Percentiles rank a stretch among this genome's conserved stretches.
Evolutionary conservation across 768 basidiomycete genomes (phyloP).

Genomic region (Melanogaster broomeanus): DNA sequence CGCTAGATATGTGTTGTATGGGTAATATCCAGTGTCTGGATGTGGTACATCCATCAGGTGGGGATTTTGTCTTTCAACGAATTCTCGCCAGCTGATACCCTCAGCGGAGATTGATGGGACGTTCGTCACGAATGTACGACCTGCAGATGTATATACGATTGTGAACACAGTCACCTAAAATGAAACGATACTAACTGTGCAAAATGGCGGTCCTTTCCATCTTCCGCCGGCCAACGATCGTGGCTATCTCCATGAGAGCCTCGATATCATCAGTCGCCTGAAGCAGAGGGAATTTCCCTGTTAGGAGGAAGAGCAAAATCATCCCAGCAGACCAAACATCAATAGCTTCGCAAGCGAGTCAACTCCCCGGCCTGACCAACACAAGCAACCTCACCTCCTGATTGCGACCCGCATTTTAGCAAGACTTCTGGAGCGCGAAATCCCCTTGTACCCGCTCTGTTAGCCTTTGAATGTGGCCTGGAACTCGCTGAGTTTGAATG

Average conservation of each 20-base stretch:
- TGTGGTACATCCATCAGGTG: constrained; percentile 53
- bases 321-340: constrained; percentile 96
- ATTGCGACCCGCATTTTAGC: constrained; percentile 91
- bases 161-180: not conserved
- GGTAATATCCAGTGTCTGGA: constrained; percentile 56
- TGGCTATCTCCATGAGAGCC: constrained; percentile 92
- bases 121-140: constrained; percentile 89
- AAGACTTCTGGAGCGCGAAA: constrained; percentile 97
- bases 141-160: constrained; percentile 46
- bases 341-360: constrained; percentile 59
- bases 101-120: constrained; percentile 73
- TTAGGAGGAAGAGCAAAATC: constrained; percentile 90
- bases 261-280: constrained; percentile 93
- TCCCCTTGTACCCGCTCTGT: constrained; percentile 94
- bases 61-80: constrained; percentile 81
- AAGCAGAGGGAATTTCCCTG: constrained; percentile 91
- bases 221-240: constrained; percentile 76
- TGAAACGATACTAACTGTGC: constrained; percentile 65
- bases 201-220: constrained; percentile 87
- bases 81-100: constrained; percentile 68
- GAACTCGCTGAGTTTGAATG: not conserved
- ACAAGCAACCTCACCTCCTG: constrained; percentile 65
- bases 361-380: constrained; percentile 3
- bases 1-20: constrained; percentile 41
- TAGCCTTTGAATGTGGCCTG: constrained; percentile 86